Percentiles rank a stretch among this genome's conserved stretches.
Evolutionary conservation across 805 yeast species (phyloP).

Genomic region (Candida khao-thaluensis): DNA sequence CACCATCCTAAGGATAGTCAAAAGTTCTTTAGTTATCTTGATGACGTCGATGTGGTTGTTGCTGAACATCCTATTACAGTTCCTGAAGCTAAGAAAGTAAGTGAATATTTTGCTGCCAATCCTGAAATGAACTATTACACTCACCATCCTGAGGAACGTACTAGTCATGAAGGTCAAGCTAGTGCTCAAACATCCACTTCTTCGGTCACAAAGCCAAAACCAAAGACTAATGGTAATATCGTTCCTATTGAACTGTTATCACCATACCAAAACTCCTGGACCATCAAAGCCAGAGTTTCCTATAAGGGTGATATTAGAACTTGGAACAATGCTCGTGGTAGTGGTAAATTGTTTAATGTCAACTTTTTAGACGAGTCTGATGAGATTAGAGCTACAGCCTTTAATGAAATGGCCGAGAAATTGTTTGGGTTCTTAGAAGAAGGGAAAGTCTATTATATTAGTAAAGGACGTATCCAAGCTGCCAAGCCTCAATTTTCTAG

Average conservation of each 20-base stretch:
- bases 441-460: slow-evolving; percentile 83
- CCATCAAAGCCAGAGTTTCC: slow-evolving; percentile 88
- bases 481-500: slow-evolving; percentile 86
- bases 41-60: slow-evolving; percentile 43
- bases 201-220: neutral
- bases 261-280: slow-evolving; percentile 90
- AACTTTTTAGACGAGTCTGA: slow-evolving; percentile 91
- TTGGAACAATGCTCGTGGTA: slow-evolving; percentile 84
- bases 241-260: slow-evolving; percentile 82
- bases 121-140: slow-evolving; percentile 29
- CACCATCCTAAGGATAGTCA: slow-evolving; percentile 47
- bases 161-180: slow-evolving; percentile 5
- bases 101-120: slow-evolving; percentile 56
- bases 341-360: slow-evolving; percentile 85
- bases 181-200: slow-evolving; percentile 6
- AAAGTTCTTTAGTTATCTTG: slow-evolving; percentile 49
- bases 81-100: slow-evolving; percentile 25
- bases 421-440: slow-evolving; percentile 76
- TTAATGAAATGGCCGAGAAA: slow-evolving; percentile 81
- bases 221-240: slow-evolving; percentile 8
- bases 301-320: slow-evolving; percentile 84
- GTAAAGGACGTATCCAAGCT: slow-evolving; percentile 75
- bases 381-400: slow-evolving; percentile 94
- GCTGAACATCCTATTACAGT: slow-evolving; percentile 8
- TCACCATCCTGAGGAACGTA: slow-evolving; percentile 8